Evolutionary conservation across 2,329 filamentous ascomycete genomes (phyloP).

Genomic region (Pseudocercospora pini-densiflorae): DNA sequence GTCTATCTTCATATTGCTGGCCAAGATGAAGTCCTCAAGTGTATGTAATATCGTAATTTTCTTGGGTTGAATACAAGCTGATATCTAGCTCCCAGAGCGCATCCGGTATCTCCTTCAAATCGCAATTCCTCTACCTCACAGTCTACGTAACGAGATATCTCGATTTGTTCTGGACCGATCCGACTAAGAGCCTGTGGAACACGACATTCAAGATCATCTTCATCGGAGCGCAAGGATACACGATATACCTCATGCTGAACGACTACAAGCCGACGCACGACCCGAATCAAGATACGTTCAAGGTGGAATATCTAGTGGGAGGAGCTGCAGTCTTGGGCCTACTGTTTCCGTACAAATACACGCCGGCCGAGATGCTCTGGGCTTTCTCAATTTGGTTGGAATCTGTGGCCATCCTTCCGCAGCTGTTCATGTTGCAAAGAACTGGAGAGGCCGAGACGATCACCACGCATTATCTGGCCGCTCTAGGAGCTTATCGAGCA

Average conservation of each 20-base stretch:
- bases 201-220: conserved; percentile 95
- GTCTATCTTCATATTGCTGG: conserved; percentile 91
- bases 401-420: conserved; percentile 92
- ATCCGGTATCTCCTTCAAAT: conserved; percentile 98
- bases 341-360: conserved; percentile 85
- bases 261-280: conserved; percentile 98
- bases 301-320: conserved; percentile 89
- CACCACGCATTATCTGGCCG: conserved; percentile 96
- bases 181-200: conserved; percentile 73
- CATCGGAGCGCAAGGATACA: conserved; percentile 87
- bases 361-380: conserved; percentile 83
- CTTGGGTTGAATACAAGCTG: not conserved
- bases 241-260: conserved; percentile 96
- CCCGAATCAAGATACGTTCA: conserved; percentile 95
- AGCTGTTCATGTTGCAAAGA: conserved; percentile 97
- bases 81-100: conserved; percentile 70
- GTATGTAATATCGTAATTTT: conserved; percentile 56
- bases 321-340: conserved; percentile 79
- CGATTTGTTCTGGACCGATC: conserved; percentile 83
- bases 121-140: conserved; percentile 89
- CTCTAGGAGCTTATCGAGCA: conserved; percentile 86
- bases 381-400: conserved; percentile 99
- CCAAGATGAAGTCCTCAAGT: conserved; percentile 90
- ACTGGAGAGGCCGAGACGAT: conserved; percentile 99
- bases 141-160: conserved; percentile 96